Evolutionary conservation across 1,139 yeast species (phyloP).

Genomic region (Starmera stellimalicola): DNA sequence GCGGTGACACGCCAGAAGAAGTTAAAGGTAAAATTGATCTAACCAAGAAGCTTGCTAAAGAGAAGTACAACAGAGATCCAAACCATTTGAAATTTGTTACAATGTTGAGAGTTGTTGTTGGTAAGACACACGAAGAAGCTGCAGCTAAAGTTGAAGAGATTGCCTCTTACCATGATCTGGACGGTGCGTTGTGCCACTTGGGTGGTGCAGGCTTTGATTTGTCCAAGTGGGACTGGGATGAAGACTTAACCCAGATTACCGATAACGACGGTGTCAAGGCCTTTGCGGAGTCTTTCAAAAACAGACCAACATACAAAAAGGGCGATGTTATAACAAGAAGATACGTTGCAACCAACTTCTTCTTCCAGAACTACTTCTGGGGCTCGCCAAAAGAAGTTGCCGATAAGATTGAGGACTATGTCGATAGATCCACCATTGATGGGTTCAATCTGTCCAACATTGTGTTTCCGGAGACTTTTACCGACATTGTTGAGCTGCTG

Average conservation of each 20-base stretch:
- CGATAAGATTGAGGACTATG: slow-evolving; percentile 25
- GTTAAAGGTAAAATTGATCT: slow-evolving; percentile 24
- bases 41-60: slow-evolving; percentile 24
- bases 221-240: slow-evolving; percentile 21
- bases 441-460: slow-evolving; percentile 29
- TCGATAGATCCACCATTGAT: slow-evolving; percentile 25
- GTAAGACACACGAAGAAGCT: slow-evolving; percentile 29
- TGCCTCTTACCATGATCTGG: slow-evolving; percentile 27
- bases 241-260: slow-evolving; percentile 19
- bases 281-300: slow-evolving; percentile 7
- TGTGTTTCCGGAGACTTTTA: slow-evolving; percentile 26
- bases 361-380: slow-evolving; percentile 17
- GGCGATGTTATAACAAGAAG: slow-evolving; percentile 17
- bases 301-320: slow-evolving; percentile 8
- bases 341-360: slow-evolving; percentile 19
- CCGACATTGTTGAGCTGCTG: slow-evolving; percentile 24
- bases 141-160: slow-evolving; percentile 23
- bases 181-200: slow-evolving; percentile 32
- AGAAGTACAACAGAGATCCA: slow-evolving; percentile 27
- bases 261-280: slow-evolving; percentile 17
- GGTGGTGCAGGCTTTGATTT: slow-evolving; percentile 28
- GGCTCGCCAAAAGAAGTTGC: slow-evolving; percentile 14
- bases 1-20: slow-evolving; percentile 23
- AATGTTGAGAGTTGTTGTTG: slow-evolving; percentile 25
- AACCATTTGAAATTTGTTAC: slow-evolving; percentile 28